phyloP scores from a whole-genome alignment of 2,329 filamentous ascomycete genomes.

The Claviceps sorghi region DNA sequence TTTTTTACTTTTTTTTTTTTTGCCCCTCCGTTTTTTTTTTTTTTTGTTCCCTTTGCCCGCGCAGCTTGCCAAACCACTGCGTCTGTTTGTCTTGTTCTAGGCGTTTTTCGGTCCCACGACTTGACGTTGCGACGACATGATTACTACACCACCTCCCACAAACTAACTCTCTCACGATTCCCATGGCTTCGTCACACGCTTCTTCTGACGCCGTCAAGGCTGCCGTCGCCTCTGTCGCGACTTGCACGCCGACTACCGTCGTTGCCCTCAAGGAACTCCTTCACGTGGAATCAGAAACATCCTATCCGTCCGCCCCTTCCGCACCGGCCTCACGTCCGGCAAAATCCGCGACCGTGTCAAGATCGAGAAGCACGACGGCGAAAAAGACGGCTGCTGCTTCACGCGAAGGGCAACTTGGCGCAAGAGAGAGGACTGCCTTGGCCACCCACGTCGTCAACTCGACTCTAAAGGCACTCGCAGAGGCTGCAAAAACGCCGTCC shows the following conservation, averaged over 20 bases:
- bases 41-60: not conserved
- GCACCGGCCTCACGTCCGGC: conserved; percentile 13
- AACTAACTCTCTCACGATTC: conserved; percentile 9
- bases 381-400: conserved; percentile 9
- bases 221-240: conserved; percentile 36
- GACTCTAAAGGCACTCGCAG: conserved; percentile 52
- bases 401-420: conserved; percentile 16
- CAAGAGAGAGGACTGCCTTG: conserved; percentile 46
- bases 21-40: not conserved
- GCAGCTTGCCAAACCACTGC: not conserved
- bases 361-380: conserved; percentile 11
- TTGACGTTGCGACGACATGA: conserved; percentile 18
- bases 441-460: conserved; percentile 62
- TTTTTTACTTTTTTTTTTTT: conserved; percentile 9
- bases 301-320: conserved; percentile 14
- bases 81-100: conserved; percentile 5
- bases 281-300: conserved; percentile 17
- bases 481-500: conserved; percentile 40
- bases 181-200: conserved; percentile 29
- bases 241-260: conserved; percentile 36
- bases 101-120: conserved; percentile 4
- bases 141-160: conserved; percentile 13
- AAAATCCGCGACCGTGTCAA: conserved; percentile 14
- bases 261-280: conserved; percentile 34
- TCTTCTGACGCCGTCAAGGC: conserved; percentile 37